Conservation (phyloP, 164 flowering plant genomes). For the Stephania yunnanensis region DNA sequence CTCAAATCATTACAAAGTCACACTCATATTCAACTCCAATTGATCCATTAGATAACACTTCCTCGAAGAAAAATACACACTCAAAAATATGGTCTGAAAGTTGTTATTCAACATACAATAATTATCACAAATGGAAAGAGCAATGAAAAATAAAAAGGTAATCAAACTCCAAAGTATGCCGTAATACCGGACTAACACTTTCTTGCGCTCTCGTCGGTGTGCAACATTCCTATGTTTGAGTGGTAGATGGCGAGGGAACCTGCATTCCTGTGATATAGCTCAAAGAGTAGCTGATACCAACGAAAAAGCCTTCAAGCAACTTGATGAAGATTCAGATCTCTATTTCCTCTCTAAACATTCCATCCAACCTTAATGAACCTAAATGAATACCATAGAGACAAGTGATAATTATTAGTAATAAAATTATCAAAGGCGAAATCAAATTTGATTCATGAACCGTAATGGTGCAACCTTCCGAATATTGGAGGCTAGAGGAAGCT, state of each 20-base stretch:
- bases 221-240: not conserved
- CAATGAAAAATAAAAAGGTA: not conserved
- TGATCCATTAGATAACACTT: not conserved
- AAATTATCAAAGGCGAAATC: not conserved
- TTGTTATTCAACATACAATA: constrained; percentile 7
- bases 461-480: not conserved
- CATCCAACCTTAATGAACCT: constrained; percentile 9
- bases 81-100: constrained; percentile 7
- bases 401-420: not conserved
- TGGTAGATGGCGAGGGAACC: not conserved
- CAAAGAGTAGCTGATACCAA: not conserved
- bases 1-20: not conserved
- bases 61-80: constrained; percentile 2
- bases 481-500: constrained; percentile 17
- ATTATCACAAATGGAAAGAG: constrained; percentile 9
- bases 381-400: not conserved
- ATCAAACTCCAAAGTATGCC: not conserved
- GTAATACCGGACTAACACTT: constrained; percentile 7
- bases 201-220: not conserved
- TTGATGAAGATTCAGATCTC: not conserved
- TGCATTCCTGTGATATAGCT: constrained; percentile 2
- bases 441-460: not conserved
- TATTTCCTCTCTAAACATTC: not conserved
- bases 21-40: not conserved
- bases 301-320: not conserved